A percentile compares a stretch with the other conserved stretches of the same genome.
Evolutionary conservation across 2,329 filamentous ascomycete genomes (phyloP).

Genomic region (Verticillium alfalfae): DNA sequence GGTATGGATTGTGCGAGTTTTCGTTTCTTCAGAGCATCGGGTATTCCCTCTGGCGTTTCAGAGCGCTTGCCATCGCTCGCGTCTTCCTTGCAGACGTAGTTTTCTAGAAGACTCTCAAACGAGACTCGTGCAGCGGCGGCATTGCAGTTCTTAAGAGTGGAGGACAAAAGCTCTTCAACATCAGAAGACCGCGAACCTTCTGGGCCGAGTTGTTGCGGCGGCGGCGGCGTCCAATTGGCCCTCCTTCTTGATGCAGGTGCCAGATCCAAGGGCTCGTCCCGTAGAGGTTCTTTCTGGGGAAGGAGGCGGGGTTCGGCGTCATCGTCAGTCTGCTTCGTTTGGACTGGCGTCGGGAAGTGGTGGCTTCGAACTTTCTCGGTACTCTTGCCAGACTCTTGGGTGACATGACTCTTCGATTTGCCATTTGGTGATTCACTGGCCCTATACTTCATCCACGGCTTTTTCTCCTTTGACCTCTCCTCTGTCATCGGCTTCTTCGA

Average conservation of each 20-base stretch:
- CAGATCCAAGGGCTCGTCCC: constrained; percentile 26
- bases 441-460: constrained; percentile 31
- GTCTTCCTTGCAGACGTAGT: constrained; percentile 30
- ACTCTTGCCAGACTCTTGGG: constrained; percentile 4
- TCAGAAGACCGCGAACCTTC: constrained; percentile 25
- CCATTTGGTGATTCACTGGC: not conserved
- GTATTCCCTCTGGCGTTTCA: constrained; percentile 16
- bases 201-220: constrained; percentile 25
- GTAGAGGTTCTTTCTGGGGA: constrained; percentile 13
- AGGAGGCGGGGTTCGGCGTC: constrained; percentile 13
- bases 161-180: constrained; percentile 22
- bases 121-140: constrained; percentile 17
- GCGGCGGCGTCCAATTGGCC: constrained; percentile 64
- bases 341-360: not conserved
- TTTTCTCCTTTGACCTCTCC: constrained; percentile 3
- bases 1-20: constrained; percentile 49
- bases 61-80: constrained; percentile 7
- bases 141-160: constrained; percentile 8
- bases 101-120: constrained; percentile 38
- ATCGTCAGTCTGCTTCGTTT: constrained; percentile 13
- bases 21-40: constrained; percentile 41
- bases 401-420: constrained; percentile 8
- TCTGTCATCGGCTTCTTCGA: not conserved
- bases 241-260: constrained; percentile 51
- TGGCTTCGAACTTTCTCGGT: constrained; percentile 15